These are phyloP conservation scores for Setaria italica DNA, from an alignment of 202 grass and related monocot genomes.

Conservation along the genomic window DNA sequence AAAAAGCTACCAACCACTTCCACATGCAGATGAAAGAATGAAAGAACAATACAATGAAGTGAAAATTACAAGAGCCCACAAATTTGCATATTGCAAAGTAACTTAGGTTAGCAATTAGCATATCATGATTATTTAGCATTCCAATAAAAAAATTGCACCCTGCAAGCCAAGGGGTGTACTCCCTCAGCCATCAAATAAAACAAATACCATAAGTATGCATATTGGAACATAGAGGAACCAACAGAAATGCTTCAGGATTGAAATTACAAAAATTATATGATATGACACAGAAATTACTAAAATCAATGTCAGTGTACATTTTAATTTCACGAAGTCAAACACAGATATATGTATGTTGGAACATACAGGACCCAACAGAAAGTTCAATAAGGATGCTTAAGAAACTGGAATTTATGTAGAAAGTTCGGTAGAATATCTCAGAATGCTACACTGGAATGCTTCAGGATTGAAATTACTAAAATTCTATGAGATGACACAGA, in stretches of 20 bases:
- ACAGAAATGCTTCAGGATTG: conserved; percentile 9
- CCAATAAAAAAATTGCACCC: not conserved
- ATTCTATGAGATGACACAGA: not conserved
- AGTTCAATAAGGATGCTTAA: conserved; percentile 23
- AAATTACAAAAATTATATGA: not conserved
- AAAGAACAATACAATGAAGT: conserved; percentile 16
- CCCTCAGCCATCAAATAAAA: not conserved
- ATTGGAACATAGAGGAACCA: too few relatives aligned
- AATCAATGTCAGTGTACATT: not conserved
- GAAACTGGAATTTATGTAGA: not conserved
- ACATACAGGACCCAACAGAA: conserved; percentile 8
- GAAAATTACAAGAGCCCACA: conserved; percentile 35
- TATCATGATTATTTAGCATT: not conserved
- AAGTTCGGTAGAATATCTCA: conserved; percentile 16
- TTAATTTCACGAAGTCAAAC: conserved; percentile 17
- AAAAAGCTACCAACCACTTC: not conserved
- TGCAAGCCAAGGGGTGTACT: not conserved
- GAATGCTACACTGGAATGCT: conserved; percentile 14
- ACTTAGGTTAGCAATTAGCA: not conserved
- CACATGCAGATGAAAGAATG: not conserved
- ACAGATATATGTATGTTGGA: conserved; percentile 9
- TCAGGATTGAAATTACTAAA: conserved; percentile 8
- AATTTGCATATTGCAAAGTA: conserved; percentile 7
- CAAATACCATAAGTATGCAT: too few relatives aligned
- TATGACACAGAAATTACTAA: not conserved